Percentiles rank a stretch among this genome's conserved stretches.
Evolutionary conservation across 2,329 filamentous ascomycete genomes (phyloP).

Genomic region (Colletotrichum tropicale): DNA sequence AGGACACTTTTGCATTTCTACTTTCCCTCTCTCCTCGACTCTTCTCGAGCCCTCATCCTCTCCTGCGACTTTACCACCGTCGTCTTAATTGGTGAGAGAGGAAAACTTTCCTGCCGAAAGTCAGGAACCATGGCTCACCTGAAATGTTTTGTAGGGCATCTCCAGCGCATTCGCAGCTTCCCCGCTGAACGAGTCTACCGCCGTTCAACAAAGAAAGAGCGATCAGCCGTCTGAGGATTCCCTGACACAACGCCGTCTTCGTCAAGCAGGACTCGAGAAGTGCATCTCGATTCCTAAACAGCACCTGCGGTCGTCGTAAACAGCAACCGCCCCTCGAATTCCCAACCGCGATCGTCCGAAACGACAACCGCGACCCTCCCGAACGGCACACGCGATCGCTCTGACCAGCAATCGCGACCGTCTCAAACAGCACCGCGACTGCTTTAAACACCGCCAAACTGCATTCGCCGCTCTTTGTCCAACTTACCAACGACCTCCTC

Average conservation of each 20-base stretch:
- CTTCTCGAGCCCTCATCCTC: neutral
- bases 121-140: conserved; percentile 19
- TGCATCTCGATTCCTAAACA: neutral
- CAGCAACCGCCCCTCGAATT: neutral
- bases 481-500: conserved; percentile 52
- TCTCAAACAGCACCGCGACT: neutral
- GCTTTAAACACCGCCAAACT: conserved; percentile 56
- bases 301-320: neutral
- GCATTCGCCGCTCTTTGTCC: conserved; percentile 75
- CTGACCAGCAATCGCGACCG: neutral
- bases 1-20: neutral
- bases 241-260: neutral
- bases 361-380: neutral
- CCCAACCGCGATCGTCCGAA: neutral
- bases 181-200: conserved; percentile 3
- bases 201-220: conserved; percentile 1
- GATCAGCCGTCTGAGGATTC: neutral
- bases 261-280: neutral
- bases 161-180: neutral
- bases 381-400: conserved; percentile 41
- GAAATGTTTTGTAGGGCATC: conserved; percentile 1
- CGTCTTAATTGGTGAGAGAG: conserved; percentile 19
- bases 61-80: neutral
- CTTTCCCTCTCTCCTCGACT: neutral
- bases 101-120: conserved; percentile 14